Base-by-base conservation (phyloP, 768 basidiomycete species). In the Tubosaeta sp. region DNA sequence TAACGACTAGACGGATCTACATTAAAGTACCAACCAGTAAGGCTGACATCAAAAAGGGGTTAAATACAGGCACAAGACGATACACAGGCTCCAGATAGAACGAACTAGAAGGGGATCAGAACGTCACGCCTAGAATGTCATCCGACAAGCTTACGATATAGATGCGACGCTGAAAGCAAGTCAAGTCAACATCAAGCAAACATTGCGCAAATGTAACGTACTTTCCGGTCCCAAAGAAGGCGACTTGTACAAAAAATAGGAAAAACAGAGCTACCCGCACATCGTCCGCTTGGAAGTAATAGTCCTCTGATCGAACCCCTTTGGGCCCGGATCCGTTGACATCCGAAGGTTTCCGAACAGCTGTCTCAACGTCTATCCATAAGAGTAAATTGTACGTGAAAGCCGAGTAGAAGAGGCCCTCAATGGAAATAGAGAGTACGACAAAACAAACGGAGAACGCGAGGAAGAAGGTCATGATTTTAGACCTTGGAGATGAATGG, bases 1-100 rank as follows among this genome's bases (percentile, higher is more conserved):
- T 39, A 63, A 36, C 36, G 27, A 36, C 18, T 16, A 24, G 12
- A 50, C 24, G 18, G 25, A n/a, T 42, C 35, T 25, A 53, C 45
- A 43, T 12, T 3, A 41, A 12, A 43, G 18, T 12, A 38, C 75
- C n/a, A 48, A 87, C 87, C 55, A 91, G 68, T 19, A 90, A 74
- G 4, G 79, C 63, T 0, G 84, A 77, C 91, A 92, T 92, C 53
- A 87, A 76, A 68, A 92, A 92, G 0, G 90, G 91, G 54, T 77
- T 87, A 65, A 94, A 94, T 44, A 90, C 78, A 1, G 90, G 89
- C 55, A 93, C 84, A 14, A 94, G 75, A 16, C 90, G 85, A 60
- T 91, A 93, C 7, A 93, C 90, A 3, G 91, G 90, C 35, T 85
- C 90, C 18, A 93, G 76, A 66, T 94, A 93, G 69, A 93, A 93